Base-by-base conservation (phyloP, 2,329 filamentous ascomycete genomes). In the Aspergillus niger region DNA sequence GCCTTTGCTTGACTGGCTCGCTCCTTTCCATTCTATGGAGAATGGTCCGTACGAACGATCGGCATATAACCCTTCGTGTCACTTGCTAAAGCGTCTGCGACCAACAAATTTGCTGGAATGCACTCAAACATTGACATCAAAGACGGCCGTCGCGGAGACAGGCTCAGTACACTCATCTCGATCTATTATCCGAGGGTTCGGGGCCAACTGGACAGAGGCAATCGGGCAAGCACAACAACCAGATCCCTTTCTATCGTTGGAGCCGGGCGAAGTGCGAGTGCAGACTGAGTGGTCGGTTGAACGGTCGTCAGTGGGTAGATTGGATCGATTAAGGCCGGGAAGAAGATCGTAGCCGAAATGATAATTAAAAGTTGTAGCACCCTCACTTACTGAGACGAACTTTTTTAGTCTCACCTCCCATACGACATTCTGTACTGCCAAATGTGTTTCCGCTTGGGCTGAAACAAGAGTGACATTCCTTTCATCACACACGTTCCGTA, bases 211-310 rank as follows among this genome's bases (percentile, higher is more conserved):
- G 53, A 32, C 53, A 13, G 53, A 55, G 39, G 53, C 53, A 17
- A 47, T 26, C 2, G 53, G 39, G 15, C 53, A 48, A 43, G 39
- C 39, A 30, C 41, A 55, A 17, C 43, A 49, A 22, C 36, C 44
- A 20, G 43, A 39, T n/a, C 43, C 36, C 20, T 41, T 44, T 11
- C 49, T 44, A 15, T 30, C 52, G 15, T 32, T 48, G n/a, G 58
- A 55, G 41, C 52, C 52, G 8, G 58, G 58, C 20, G 52, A 47
- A 17, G 58, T 59, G n/a, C 52, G 43, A 20, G 48, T 59, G 38
- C 57, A 59, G 44, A 59, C 57, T 39, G 57, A 55, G 30, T 59
- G 57, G 57, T 50, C 52, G 8, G 28, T 59, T 8, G 57, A 59
- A 22, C 38, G 51, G 24, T 51, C 57, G 17, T 43, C 39, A 49